Percentiles rank a stretch among this genome's conserved stretches.
Evolutionary conservation across 176 grass and related monocot genomes (phyloP).

Genomic region (Zoysia japonica): DNA sequence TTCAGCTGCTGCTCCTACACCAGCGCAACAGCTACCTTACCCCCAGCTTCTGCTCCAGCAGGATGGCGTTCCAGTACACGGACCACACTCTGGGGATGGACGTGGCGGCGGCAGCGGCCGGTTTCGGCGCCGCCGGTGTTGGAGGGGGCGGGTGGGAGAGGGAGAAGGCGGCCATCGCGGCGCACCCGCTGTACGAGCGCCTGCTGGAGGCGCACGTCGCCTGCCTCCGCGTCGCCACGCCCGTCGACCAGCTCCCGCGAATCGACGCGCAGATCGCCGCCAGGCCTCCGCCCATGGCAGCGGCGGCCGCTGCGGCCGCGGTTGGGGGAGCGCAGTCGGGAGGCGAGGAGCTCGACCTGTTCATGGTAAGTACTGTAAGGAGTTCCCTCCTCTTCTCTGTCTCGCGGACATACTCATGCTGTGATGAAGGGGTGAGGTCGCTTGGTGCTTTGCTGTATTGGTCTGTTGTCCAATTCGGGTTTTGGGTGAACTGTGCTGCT

Average conservation of each 20-base stretch:
- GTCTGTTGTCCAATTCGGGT: background rate
- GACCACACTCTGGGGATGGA: conserved; percentile 58
- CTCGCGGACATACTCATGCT: too few relatives aligned
- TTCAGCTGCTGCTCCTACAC: background rate
- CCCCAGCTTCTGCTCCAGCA: background rate
- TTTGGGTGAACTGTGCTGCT: background rate
- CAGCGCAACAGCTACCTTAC: background rate
- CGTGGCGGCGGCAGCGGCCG: conserved; percentile 20
- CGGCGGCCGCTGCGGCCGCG: conserved; percentile 40
- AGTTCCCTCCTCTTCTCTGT: background rate
- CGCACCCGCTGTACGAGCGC: conserved; percentile 93
- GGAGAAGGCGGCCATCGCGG: conserved; percentile 79
- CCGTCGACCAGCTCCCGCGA: conserved; percentile 89
- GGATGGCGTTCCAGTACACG: conserved; percentile 56
- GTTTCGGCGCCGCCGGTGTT: conserved; percentile 7
- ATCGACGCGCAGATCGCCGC: conserved; percentile 90
- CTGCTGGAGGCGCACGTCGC: conserved; percentile 87
- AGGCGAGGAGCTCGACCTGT: conserved; percentile 92
- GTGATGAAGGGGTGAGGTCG: background rate
- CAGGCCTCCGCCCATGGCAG: conserved; percentile 54
- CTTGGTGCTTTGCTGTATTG: background rate
- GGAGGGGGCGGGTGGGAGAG: conserved; percentile 43
- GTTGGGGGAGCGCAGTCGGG: conserved; percentile 38
- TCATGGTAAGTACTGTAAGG: conserved; percentile 58
- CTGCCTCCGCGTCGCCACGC: conserved; percentile 91